A percentile compares a stretch with the other conserved stretches of the same genome.
Conservation (phyloP, 1,284 basidiomycete species). For the Puccinia triticina region DNA sequence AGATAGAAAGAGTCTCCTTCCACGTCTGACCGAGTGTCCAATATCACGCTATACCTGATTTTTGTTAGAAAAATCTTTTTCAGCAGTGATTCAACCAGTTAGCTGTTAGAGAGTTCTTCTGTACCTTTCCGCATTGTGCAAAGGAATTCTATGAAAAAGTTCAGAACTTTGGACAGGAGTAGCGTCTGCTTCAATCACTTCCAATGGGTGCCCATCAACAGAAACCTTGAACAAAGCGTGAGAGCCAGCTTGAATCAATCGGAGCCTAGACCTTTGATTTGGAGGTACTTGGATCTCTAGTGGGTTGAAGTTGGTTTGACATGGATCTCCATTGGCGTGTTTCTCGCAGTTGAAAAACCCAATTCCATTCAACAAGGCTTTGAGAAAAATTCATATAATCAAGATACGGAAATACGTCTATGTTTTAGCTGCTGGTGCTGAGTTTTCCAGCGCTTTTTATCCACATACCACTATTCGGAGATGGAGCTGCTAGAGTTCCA, state of each 20-base stretch:
- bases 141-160: constrained; percentile 54
- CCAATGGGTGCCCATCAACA: constrained; percentile 54
- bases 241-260: constrained; percentile 65
- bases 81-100: not conserved
- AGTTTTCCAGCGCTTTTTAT: not conserved
- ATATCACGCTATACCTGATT: constrained; percentile 57
- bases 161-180: constrained; percentile 39
- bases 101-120: not conserved
- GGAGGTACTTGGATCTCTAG: constrained; percentile 29
- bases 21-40: constrained; percentile 57
- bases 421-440: not conserved
- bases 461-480: constrained; percentile 61
- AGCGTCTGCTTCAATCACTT: constrained; percentile 49
- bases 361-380: constrained; percentile 43
- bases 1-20: constrained; percentile 58
- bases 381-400: not conserved
- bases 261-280: constrained; percentile 61
- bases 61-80: not conserved
- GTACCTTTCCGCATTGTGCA: constrained; percentile 56
- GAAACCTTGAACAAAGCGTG: constrained; percentile 56
- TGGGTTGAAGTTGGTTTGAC: constrained; percentile 20
- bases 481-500: constrained; percentile 57
- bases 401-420: not conserved
- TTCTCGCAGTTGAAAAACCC: constrained; percentile 34
- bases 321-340: not conserved